Conservation (phyloP, 108 stramenopile genomes). For the Skeletonema costatum region DNA sequence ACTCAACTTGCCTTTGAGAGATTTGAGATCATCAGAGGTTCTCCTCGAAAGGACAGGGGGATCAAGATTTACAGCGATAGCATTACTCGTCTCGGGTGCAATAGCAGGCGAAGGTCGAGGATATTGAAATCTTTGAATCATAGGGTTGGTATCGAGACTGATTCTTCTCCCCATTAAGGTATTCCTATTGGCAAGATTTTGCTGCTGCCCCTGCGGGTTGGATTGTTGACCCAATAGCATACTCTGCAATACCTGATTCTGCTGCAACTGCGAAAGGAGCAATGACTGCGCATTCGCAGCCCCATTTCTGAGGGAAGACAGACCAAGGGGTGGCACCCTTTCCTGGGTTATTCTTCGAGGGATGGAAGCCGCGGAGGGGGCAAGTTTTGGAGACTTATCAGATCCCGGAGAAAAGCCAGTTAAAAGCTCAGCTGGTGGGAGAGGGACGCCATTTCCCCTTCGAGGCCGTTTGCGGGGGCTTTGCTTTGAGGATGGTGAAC, state of each 20-base stretch:
- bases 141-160: neutral
- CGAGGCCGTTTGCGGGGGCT: neutral
- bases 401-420: neutral
- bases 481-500: neutral
- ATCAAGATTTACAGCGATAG: neutral
- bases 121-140: neutral
- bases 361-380: neutral
- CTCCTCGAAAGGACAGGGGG: neutral
- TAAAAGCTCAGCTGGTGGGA: neutral
- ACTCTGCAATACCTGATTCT: neutral
- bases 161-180: neutral
- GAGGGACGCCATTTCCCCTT: neutral
- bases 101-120: neutral
- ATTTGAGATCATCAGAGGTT: neutral
- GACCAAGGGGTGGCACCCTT: neutral
- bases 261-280: neutral
- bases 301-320: neutral
- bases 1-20: neutral
- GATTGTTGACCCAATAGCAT: neutral
- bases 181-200: neutral
- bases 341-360: slow-evolving; percentile 1
- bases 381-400: neutral
- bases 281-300: neutral
- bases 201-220: neutral
- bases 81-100: neutral